Conservation (phyloP, 2,329 filamentous ascomycete species). For the Aspergillus sergii region DNA sequence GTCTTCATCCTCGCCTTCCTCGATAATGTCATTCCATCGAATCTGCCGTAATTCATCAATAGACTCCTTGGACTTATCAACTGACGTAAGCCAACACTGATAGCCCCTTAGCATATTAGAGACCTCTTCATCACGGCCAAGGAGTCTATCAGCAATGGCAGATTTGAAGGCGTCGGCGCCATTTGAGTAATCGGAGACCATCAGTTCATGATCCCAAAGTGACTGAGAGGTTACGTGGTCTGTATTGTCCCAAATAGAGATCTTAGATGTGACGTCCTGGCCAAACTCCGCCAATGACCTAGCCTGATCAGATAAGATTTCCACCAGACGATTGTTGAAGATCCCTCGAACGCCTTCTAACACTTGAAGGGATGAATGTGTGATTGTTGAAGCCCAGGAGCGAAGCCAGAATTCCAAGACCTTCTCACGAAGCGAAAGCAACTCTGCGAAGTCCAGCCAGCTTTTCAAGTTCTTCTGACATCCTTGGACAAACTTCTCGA, state of each 20-base stretch:
- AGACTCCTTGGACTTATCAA: conserved; percentile 53
- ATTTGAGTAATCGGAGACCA: conserved; percentile 66
- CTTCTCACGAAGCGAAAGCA: conserved; percentile 70
- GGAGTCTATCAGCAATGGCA: conserved; percentile 67
- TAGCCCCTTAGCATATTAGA: conserved; percentile 66
- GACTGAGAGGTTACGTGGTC: conserved; percentile 54
- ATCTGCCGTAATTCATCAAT: conserved; percentile 39
- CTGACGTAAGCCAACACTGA: conserved; percentile 70
- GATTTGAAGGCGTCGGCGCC: conserved; percentile 71
- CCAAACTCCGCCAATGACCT: conserved; percentile 67
- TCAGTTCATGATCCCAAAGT: conserved; percentile 69
- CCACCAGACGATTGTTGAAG: conserved; percentile 69
- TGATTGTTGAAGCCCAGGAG: conserved; percentile 62
- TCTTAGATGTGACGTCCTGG: conserved; percentile 62
- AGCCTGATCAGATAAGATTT: conserved; percentile 65
- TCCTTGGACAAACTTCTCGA: conserved; percentile 62
- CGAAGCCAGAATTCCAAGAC: conserved; percentile 76
- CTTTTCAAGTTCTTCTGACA: conserved; percentile 61
- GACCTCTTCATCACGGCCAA: conserved; percentile 72
- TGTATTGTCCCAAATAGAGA: conserved; percentile 63
- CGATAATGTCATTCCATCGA: conserved; percentile 41
- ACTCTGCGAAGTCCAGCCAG: conserved; percentile 66
- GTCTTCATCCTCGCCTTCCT: conserved; percentile 45
- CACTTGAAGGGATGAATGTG: conserved; percentile 59
- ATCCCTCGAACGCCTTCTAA: conserved; percentile 68